Percentiles rank a stretch among this genome's conserved stretches.
phyloP scores from a whole-genome alignment of 306 rosid genomes.

The Luffa acutangula region DNA sequence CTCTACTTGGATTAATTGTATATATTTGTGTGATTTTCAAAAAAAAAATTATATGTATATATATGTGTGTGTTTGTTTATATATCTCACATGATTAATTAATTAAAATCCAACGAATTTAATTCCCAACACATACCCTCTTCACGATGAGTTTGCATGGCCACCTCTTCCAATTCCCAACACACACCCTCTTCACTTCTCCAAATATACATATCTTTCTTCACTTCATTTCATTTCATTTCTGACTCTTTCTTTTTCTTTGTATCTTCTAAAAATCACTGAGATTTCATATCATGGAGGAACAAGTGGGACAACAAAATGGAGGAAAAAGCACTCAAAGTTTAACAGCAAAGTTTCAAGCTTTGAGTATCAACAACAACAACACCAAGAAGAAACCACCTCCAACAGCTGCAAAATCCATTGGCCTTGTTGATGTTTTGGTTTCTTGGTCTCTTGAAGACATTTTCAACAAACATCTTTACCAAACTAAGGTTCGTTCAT shows the following conservation, averaged over 20 bases:
- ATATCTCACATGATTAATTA: no score
- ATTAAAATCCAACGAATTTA: no score
- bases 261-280: not conserved
- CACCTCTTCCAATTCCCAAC: not conserved
- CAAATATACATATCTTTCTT: not conserved
- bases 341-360: not conserved
- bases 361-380: not conserved
- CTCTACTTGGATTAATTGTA: no score
- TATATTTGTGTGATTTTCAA: no score
- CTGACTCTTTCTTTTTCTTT: not conserved
- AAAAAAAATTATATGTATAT: no score
- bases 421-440: slow-evolving; percentile 20
- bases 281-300: not conserved
- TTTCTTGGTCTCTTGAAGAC: slow-evolving; percentile 56
- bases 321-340: not conserved
- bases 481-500: slow-evolving; percentile 31
- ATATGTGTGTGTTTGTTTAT: no score
- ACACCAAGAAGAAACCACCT: not conserved
- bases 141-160: not conserved
- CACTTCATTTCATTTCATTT: not conserved
- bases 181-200: not conserved
- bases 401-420: not conserved
- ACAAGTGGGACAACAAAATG: not conserved
- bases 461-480: slow-evolving; percentile 32
- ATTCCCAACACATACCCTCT: no score